Evolutionary conservation across 805 yeast genomes (phyloP).

Genomic region (Ogataea thermomethanolica): DNA sequence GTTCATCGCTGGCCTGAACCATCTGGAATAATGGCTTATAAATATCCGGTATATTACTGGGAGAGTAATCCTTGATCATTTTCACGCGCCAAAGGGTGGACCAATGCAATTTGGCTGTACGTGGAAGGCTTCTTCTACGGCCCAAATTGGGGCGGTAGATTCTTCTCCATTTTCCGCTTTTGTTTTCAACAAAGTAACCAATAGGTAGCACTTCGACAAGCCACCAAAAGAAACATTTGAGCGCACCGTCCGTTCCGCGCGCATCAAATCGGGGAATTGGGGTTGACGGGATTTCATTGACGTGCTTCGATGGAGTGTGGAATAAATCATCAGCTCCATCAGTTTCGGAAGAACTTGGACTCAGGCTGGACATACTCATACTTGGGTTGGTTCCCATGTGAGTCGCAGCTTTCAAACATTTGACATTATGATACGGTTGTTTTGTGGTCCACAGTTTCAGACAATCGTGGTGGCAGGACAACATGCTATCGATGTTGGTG

Average conservation of each 20-base stretch:
- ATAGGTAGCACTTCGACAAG: slow-evolving; percentile 56
- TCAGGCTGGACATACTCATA: no score
- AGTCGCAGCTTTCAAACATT: neutral
- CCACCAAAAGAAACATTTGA: slow-evolving; percentile 52
- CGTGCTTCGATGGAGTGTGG: slow-evolving; percentile 11
- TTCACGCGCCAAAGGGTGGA: slow-evolving; percentile 56
- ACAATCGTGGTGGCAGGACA: slow-evolving; percentile 53
- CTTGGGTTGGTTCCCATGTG: neutral
- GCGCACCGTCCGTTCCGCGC: slow-evolving; percentile 33
- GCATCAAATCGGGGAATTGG: slow-evolving; percentile 35
- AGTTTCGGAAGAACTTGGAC: no score
- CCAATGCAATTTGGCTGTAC: slow-evolving; percentile 51
- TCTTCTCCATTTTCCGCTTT: slow-evolving; percentile 47
- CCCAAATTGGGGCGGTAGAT: slow-evolving; percentile 57
- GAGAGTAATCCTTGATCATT: slow-evolving; percentile 43
- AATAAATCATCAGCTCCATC: slow-evolving; percentile 9
- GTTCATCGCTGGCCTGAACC: slow-evolving; percentile 6
- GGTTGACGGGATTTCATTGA: slow-evolving; percentile 20
- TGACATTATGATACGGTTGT: slow-evolving; percentile 16
- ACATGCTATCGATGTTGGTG: slow-evolving; percentile 39
- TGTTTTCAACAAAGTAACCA: slow-evolving; percentile 47
- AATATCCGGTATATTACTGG: slow-evolving; percentile 39
- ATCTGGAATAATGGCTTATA: slow-evolving; percentile 25
- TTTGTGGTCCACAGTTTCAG: slow-evolving; percentile 30
- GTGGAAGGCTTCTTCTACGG: slow-evolving; percentile 46